Base-by-base conservation (phyloP, 352 stramenopile genomes). In the Phytophthora meadii region DNA sequence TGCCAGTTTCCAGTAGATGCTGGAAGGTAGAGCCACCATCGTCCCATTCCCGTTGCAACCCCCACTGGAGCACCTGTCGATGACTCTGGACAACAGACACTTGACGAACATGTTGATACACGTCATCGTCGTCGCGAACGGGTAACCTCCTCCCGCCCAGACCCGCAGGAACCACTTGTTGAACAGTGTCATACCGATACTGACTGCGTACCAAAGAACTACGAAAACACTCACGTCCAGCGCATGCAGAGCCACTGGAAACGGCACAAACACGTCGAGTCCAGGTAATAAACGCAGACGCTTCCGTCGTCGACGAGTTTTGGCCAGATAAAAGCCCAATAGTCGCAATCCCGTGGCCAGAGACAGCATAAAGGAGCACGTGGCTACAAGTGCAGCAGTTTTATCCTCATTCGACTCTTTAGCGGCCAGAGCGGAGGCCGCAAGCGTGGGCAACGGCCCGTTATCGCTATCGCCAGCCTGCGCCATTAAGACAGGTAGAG, bases 141-240 rank as follows among this genome's bases (percentile, higher is more conserved):
- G 83, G 65, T 89, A 92, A 15, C 86, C 86, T 17, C 80, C 75
- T 58, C 79, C 73, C 27, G 77, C 74, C 80, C 81, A 94, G 25
- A 90, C 83, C 24, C 83, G 78, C 39, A 94, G 45, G 41, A 94
- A 92, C 86, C 83, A 92, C 65, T 92, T 92, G 73, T 91, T 90
- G 54, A 94, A 92, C 15, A 92, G 78, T 72, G 86, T 94, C 83
- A 94, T 92, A 57, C 80, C 81, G 65, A 94, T 94, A 57, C 83
- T 92, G 47, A 94, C 86, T n/a, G 72, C 81, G 58, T 92, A 93
- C 85, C 85, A 93, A 19, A 89, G 74, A 47, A 93, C 77, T 28
- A 93, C 73, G 50, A 82, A 90, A 0, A 90, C 72, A 55, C 77
- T 88, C 28, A 93, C 81, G 56, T 92, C 85, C 22, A 93, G 65